These are phyloP conservation scores for Aspergillus vadensis DNA, from an alignment of 2,329 filamentous ascomycete species.

Conservation along the genomic window DNA sequence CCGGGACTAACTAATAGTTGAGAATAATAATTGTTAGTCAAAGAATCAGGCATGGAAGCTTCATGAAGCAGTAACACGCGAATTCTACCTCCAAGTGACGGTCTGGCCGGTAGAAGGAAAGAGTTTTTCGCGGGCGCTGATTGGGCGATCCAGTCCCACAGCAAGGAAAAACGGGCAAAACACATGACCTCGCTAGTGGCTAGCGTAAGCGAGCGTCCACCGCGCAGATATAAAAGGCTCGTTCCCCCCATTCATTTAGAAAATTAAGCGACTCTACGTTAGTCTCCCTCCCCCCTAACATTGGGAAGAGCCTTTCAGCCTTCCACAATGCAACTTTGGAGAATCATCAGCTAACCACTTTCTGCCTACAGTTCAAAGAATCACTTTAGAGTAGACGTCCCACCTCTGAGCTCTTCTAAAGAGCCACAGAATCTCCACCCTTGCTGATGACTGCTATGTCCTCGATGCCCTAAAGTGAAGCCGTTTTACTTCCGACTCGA, in stretches of 20 bases:
- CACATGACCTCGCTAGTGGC: slow-evolving; percentile 30
- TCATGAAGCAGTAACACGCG: not conserved
- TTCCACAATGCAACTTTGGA: not conserved
- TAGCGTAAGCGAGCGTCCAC: slow-evolving; percentile 19
- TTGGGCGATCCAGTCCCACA: slow-evolving; percentile 7
- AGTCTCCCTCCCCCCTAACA: slow-evolving; percentile 32
- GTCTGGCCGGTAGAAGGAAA: not conserved
- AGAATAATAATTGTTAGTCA: not conserved
- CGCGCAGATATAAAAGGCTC: slow-evolving; percentile 31
- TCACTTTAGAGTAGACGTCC: slow-evolving; percentile 98
- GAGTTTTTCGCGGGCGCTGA: not conserved
- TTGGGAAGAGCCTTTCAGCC: slow-evolving; percentile 10
- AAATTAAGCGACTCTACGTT: slow-evolving; percentile 50
- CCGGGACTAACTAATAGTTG: too few relatives aligned
- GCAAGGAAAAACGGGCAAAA: slow-evolving; percentile 24
- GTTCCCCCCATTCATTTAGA: slow-evolving; percentile 28
- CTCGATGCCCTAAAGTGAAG: slow-evolving; percentile 88
- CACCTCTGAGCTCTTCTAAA: slow-evolving; percentile 86
- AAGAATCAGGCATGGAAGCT: not conserved
- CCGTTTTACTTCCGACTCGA: slow-evolving; percentile 56
- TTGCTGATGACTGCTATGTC: slow-evolving; percentile 88
- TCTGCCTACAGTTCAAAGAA: slow-evolving; percentile 62
- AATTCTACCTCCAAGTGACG: too few relatives aligned
- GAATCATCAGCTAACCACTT: slow-evolving; percentile 23
- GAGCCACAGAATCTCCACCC: slow-evolving; percentile 90